Evolutionary conservation across 345 rosid genomes (phyloP).

Genomic region (Brassica carinata): DNA sequence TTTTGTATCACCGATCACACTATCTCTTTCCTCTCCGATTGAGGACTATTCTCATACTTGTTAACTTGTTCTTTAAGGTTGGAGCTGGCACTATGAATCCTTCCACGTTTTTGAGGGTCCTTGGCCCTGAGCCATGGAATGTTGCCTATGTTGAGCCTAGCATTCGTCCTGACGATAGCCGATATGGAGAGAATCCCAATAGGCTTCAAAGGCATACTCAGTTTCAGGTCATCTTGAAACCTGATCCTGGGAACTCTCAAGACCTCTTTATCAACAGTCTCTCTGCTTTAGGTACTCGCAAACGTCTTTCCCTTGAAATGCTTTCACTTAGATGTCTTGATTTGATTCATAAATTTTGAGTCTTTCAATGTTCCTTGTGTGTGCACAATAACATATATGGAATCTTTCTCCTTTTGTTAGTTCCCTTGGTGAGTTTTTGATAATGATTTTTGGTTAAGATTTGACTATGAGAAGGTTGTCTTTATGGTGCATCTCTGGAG

Average conservation of each 20-base stretch:
- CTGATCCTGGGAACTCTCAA: slow-evolving; percentile 97
- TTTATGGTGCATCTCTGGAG: slow-evolving; percentile 2
- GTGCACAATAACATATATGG: no score
- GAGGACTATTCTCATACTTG: background rate
- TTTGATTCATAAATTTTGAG: background rate
- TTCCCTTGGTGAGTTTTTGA: background rate
- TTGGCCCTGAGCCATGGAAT: slow-evolving; percentile 98
- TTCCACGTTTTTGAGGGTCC: slow-evolving; percentile 83
- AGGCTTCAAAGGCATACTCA: slow-evolving; percentile 97
- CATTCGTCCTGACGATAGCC: slow-evolving; percentile 94
- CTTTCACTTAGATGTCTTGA: background rate
- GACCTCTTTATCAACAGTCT: slow-evolving; percentile 87
- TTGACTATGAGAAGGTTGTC: background rate
- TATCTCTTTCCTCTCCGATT: background rate
- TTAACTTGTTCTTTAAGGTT: slow-evolving; percentile 44
- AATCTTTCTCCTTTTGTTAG: background rate
- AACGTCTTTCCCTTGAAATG: background rate
- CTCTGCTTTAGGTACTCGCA: slow-evolving; percentile 75
- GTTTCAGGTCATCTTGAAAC: slow-evolving; percentile 96
- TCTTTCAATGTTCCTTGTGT: background rate
- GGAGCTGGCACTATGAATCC: slow-evolving; percentile 99
- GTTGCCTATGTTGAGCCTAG: slow-evolving; percentile 97
- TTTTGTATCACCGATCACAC: slow-evolving; percentile 41
- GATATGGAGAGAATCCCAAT: slow-evolving; percentile 95
- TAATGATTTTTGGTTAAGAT: background rate